Base-by-base conservation (phyloP, 495 filamentous ascomycete genomes). In the Neurospora tetrasperma region DNA sequence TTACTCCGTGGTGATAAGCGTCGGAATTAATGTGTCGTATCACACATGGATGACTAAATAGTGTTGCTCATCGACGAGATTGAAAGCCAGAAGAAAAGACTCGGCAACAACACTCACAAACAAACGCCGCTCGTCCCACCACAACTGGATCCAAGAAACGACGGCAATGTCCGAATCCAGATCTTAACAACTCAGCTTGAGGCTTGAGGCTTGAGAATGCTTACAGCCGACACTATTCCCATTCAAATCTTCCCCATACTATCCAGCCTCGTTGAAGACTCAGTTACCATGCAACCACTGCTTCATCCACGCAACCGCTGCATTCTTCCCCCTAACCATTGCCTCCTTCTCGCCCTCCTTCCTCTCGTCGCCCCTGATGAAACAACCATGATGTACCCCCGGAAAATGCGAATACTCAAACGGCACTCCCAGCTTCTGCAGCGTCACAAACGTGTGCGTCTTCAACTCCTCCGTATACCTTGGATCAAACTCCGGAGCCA, bases 331-430 rank as follows among this genome's bases (percentile, higher is more conserved):
- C 42, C 83, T 78, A 8, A 78, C 82, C 81, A 88, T 82, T 9
- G 80, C 86, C 38, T 80, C 74, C 70, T 80, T 79, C 81, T 88
- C 82, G 11, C 80, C 79, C 41, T 77, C 69, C 43, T 85, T 77
- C 18, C 75, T 76, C 69, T 74, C 77, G 78, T 88, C 79, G 3
- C 86, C 87, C 20, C 86, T 77, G 2, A 83, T 72, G 4, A 86
- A 77, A 74, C 82, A 87, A 3, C 79, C 84, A 80, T 91, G 89
- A 73, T 74, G 76, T 20, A 89, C 72, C 4, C 85, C 86, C 0
- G 87, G 84, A 72, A 89, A 89, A 74, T 88, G 83, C 78, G 85
- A 83, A 77, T 89, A 90, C 66, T 89, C 87, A 77, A 86, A 89
- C 35, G 82, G 78, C 23, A 89, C 72, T 1, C 82, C 81, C 39